Evolutionary conservation across 192 early-diverging fungal genomes (phyloP), one percentile per base, ranked within the genome.

Genomic region (Lobosporangium transversale): DNA sequence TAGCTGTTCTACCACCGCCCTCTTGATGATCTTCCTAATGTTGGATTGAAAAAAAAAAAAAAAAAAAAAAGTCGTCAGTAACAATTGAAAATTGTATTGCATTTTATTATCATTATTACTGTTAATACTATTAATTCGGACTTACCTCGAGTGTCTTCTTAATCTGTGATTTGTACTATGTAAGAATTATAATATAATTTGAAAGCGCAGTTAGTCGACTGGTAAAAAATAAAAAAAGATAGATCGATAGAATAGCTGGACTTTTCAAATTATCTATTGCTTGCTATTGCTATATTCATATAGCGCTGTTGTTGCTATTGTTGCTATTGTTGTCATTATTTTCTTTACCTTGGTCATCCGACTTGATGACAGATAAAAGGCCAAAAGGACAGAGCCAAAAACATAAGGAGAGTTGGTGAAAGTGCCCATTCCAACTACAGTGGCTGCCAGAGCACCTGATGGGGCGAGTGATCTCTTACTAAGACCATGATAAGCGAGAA

Each of bases 351-450:
- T 88, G 24, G 87, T 88, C 49, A 88, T 51, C 50, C 57, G 62
- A 35, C 85, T 85, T 47, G 89, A 84, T 1, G 91, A 83, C 3
- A 93, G 68, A 64, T 90, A 97, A 62, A 97, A 97, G 1, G 79
- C 79, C 24, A 97, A 56, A 20, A 95, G 82, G 10, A 90, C 84
- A 6, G 84, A 73, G 8, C 90, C 82, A 68, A 93, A 93, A 32
- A 92, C 66, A 21, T 79, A 60, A 47, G 84, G 84, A 30, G 86
- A 81, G 54, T 92, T 88, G 27, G 83, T 85, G 50, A 94, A 92
- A 4, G 94, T 94, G 24, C 83, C 76, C 42, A 97, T 65, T 9
- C 93, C 94, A 18, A 94, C 84, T 26, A 88, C 59, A 42, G 88
- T 88, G 7, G 95, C 94, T 37, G 89, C 92, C 9, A 84, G 12